Conservation (phyloP, 2,329 filamentous ascomycete genomes). For the Cephalotrichum gorgonifer region DNA sequence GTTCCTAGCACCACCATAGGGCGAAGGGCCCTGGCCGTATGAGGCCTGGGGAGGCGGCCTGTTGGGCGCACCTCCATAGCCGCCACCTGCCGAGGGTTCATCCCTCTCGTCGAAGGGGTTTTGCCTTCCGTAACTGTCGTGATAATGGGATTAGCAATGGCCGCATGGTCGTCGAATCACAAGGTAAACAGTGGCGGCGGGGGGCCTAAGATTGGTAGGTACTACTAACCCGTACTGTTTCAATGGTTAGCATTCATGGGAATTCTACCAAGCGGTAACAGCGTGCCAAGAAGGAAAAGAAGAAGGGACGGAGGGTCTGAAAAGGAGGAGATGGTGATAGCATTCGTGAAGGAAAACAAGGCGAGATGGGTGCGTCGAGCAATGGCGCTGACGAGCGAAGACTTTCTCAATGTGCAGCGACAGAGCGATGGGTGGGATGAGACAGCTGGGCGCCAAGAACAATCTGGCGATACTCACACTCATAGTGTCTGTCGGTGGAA, state of each 20-base stretch:
- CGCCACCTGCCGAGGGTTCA: constrained; percentile 18
- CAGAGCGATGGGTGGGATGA: background rate
- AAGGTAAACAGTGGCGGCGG: background rate
- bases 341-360: no score
- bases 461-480: background rate
- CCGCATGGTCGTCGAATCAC: constrained; percentile 6
- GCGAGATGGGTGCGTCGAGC: background rate
- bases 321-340: background rate
- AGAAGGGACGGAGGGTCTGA: background rate
- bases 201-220: background rate
- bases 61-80: constrained; percentile 20
- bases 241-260: background rate
- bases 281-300: background rate
- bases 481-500: background rate
- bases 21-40: constrained; percentile 19
- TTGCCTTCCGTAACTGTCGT: constrained; percentile 39
- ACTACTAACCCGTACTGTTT: constrained; percentile 1
- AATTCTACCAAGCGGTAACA: no score
- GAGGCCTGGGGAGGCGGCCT: constrained; percentile 16
- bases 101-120: constrained; percentile 52
- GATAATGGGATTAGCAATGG: background rate
- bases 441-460: background rate
- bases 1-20: constrained; percentile 12
- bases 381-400: background rate
- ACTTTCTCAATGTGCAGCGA: no score